Conservation (phyloP, 345 rosid genomes). For the Noccaea bulbosa region DNA sequence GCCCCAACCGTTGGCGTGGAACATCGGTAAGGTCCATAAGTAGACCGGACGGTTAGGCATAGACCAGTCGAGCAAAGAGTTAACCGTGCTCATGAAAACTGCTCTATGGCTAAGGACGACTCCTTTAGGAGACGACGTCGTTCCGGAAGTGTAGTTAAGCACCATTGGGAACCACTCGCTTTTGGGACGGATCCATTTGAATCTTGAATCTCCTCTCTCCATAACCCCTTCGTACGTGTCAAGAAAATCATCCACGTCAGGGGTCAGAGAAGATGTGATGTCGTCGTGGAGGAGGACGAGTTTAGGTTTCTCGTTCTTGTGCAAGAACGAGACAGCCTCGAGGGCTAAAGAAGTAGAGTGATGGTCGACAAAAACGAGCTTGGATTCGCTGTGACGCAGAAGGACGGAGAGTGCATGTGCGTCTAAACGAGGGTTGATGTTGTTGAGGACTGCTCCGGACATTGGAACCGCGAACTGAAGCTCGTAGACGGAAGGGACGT, state of each 20-base stretch:
- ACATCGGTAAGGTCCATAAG: slow-evolving; percentile 68
- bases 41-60: slow-evolving; percentile 53
- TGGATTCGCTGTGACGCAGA: slow-evolving; percentile 58
- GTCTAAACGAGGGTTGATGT: slow-evolving; percentile 62
- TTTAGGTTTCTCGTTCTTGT: slow-evolving; percentile 30
- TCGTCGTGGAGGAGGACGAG: slow-evolving; percentile 54
- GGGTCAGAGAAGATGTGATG: background rate
- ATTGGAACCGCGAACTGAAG: slow-evolving; percentile 73
- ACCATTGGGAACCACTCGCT: slow-evolving; percentile 61
- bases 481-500: slow-evolving; percentile 62
- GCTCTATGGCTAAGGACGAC: slow-evolving; percentile 60
- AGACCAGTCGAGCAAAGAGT: slow-evolving; percentile 49
- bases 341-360: slow-evolving; percentile 38
- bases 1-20: slow-evolving; percentile 69
- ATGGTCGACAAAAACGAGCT: slow-evolving; percentile 63
- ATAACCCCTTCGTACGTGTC: slow-evolving; percentile 53
- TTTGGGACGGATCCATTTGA: slow-evolving; percentile 50
- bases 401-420: slow-evolving; percentile 52
- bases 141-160: slow-evolving; percentile 66
- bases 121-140: slow-evolving; percentile 66
- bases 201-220: slow-evolving; percentile 45
- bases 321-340: slow-evolving; percentile 53
- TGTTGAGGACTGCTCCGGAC: slow-evolving; percentile 66
- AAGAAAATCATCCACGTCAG: slow-evolving; percentile 24
- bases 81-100: slow-evolving; percentile 47